phyloP scores from a whole-genome alignment of 2,329 filamentous ascomycete genomes.

The Ambrosiella beaveri region DNA sequence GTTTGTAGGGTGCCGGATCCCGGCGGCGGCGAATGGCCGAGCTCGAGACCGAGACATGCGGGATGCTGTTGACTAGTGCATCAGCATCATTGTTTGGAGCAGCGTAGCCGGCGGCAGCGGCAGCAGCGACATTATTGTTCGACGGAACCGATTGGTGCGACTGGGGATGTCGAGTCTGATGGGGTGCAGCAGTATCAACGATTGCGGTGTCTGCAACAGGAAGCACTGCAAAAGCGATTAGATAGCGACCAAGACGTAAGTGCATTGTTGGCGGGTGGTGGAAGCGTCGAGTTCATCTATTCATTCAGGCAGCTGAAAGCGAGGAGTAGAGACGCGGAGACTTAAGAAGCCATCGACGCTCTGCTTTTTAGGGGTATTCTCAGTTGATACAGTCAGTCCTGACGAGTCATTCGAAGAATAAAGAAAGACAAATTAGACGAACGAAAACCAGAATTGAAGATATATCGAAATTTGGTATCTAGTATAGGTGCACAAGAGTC shows the following conservation, averaged over 20 bases:
- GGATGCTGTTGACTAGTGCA: conserved; percentile 4
- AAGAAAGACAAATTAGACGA: too few relatives aligned
- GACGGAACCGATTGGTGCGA: background rate
- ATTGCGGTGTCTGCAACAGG: conserved; percentile 13
- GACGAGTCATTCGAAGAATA: too few relatives aligned
- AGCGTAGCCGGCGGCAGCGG: conserved; percentile 13
- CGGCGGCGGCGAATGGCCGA: conserved; percentile 7
- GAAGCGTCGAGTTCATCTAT: conserved; percentile 10
- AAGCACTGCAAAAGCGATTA: conserved; percentile 13
- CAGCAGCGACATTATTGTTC: conserved; percentile 2
- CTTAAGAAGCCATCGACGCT: conserved; percentile 13
- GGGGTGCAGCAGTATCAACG: conserved; percentile 9
- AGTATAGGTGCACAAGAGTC: too few relatives aligned
- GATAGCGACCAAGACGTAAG: conserved; percentile 10
- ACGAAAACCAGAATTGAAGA: too few relatives aligned
- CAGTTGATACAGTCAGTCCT: background rate
- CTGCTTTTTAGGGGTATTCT: background rate
- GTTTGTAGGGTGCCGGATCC: conserved; percentile 15
- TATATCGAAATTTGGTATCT: too few relatives aligned
- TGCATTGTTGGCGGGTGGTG: conserved; percentile 12
- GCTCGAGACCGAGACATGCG: conserved; percentile 4
- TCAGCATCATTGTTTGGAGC: conserved; percentile 2
- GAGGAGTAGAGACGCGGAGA: conserved; percentile 8
- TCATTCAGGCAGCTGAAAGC: conserved; percentile 8
- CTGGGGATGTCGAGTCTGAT: conserved; percentile 8